Conservation (phyloP, 2,329 filamentous ascomycete genomes). For the Cercospora nicotianae region DNA sequence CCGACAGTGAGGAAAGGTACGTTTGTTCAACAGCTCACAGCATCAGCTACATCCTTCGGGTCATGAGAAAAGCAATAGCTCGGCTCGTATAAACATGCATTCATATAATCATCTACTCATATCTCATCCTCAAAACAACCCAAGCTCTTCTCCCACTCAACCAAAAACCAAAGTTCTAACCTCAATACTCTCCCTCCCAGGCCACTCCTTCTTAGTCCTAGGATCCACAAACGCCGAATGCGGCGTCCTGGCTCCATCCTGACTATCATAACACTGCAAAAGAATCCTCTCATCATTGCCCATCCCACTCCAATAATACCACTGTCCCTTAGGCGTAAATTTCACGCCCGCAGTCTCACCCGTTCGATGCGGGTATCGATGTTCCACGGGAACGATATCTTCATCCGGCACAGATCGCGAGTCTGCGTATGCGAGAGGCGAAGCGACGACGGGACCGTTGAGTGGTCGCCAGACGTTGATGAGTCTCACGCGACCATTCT, state of each 20-base stretch:
- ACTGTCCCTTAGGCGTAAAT: conserved; percentile 63
- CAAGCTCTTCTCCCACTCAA: conserved; percentile 7
- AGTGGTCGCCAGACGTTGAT: conserved; percentile 81
- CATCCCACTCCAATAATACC: conserved; percentile 82
- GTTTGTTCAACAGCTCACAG: no score
- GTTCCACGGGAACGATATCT: conserved; percentile 71
- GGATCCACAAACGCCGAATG: conserved; percentile 81
- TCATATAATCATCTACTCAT: not conserved
- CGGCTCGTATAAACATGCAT: not conserved
- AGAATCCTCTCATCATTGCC: conserved; percentile 57
- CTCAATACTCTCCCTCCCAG: conserved; percentile 81
- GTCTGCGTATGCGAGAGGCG: conserved; percentile 60
- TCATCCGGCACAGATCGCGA: conserved; percentile 56
- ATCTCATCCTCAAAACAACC: not conserved
- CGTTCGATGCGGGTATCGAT: conserved; percentile 67
- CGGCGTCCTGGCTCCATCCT: conserved; percentile 50
- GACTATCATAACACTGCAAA: conserved; percentile 52
- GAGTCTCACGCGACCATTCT: conserved; percentile 72
- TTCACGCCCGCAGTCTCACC: conserved; percentile 74
- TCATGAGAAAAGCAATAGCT: not conserved
- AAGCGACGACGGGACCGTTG: conserved; percentile 58
- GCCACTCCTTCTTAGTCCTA: conserved; percentile 63
- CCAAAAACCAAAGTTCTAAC: conserved; percentile 79
- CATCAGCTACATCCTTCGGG: no score
- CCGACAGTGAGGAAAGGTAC: no score